These are phyloP conservation scores for Berberis vulgaris DNA, from an alignment of 164 flowering plant genomes.

Conservation along the genomic window DNA sequence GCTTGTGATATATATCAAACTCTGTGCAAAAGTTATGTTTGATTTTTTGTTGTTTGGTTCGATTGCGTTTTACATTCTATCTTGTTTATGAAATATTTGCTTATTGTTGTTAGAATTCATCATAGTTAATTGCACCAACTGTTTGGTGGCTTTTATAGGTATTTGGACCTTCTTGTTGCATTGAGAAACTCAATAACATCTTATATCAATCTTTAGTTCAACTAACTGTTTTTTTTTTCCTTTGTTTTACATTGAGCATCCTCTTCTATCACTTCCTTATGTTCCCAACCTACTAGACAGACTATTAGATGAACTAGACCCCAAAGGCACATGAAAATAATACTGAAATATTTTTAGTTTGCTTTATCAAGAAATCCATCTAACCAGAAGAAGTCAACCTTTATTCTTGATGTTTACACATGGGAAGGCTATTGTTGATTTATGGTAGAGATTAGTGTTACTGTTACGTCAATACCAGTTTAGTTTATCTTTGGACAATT, in stretches of 20 bases:
- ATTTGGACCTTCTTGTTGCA: background rate
- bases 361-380: conserved; percentile 3
- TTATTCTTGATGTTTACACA: no score
- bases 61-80: no score
- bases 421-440: no score
- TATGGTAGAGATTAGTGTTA: no score
- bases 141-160: background rate
- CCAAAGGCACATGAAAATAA: conserved; percentile 8
- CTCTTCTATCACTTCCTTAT: conserved; percentile 5
- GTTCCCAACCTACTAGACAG: conserved; percentile 19
- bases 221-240: background rate
- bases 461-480: no score
- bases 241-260: conserved; percentile 9
- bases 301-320: conserved; percentile 7
- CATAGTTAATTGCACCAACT: no score
- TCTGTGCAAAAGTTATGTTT: no score
- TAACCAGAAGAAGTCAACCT: background rate
- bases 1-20: no score
- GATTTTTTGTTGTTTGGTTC: no score
- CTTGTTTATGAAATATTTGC: no score
- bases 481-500: no score
- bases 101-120: no score
- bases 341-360: background rate
- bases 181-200: conserved; percentile 2
- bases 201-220: background rate